Percentiles rank a stretch among this genome's conserved stretches.
Evolutionary conservation across 495 filamentous ascomycete genomes (phyloP).

Genomic region (Astrothelium subdiscretum): DNA sequence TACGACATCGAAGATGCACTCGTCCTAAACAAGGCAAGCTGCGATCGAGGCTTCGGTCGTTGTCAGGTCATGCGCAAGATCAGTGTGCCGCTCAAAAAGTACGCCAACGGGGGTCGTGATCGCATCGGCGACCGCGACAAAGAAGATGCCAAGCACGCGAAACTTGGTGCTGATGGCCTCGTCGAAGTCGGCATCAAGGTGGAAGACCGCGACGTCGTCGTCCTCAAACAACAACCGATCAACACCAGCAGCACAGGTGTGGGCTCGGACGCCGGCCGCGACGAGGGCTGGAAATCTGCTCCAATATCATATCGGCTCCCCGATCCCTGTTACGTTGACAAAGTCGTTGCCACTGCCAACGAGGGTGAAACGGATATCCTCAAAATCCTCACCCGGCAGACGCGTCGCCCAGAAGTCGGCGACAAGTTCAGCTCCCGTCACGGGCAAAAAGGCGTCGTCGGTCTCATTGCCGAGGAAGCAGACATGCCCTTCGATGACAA

Average conservation of each 20-base stretch:
- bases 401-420: conserved; percentile 77
- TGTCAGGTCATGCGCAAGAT: conserved; percentile 78
- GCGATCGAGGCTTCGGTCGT: conserved; percentile 86
- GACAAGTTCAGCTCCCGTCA: conserved; percentile 39
- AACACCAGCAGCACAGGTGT: conserved; percentile 54
- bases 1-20: conserved; percentile 99
- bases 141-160: conserved; percentile 52
- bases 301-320: conserved; percentile 72
- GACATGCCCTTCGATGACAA: conserved; percentile 94
- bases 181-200: conserved; percentile 72
- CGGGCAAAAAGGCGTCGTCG: conserved; percentile 60
- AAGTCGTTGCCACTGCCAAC: conserved; percentile 80
- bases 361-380: conserved; percentile 68
- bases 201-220: conserved; percentile 62
- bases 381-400: conserved; percentile 89
- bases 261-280: conserved; percentile 26
- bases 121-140: conserved; percentile 52
- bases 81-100: conserved; percentile 41
- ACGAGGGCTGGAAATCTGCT: conserved; percentile 16
- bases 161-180: conserved; percentile 72
- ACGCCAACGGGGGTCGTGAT: conserved; percentile 68
- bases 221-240: conserved; percentile 74
- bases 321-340: conserved; percentile 83
- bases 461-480: conserved; percentile 88
- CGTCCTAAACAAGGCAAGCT: conserved; percentile 89